Evolutionary conservation across 495 filamentous ascomycete genomes (phyloP), one percentile per base, ranked within the genome.

Genomic region (Hypomontagnella submonticulosa): DNA sequence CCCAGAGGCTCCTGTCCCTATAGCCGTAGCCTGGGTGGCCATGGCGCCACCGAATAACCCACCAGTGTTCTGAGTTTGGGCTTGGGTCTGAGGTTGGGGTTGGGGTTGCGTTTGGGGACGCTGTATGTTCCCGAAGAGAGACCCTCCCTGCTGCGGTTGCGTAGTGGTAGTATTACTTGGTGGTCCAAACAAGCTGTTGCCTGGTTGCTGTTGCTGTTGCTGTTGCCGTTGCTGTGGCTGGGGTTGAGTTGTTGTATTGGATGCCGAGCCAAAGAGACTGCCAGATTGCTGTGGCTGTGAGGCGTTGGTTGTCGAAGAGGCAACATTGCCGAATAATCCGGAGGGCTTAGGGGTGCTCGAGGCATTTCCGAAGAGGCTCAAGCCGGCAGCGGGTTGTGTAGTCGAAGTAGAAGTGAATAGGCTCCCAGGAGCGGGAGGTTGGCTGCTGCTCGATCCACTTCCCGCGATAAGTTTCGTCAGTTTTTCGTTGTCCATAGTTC

Each of bases 271-370:
- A 66, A 76, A 71, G 34, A 78, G 68, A 54, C 63, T 49, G 36
- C 64, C 78, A 46, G 71, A 76, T 41, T 76, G 79, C 54, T 76
- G 67, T 2, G 81, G 78, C 50, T 84, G 81, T 49, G 82, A 74
- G 23, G 78, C 67, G 43, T 77, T 32, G 32, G 63, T 18, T 6
- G 51, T 47, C 9, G 61, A 40, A 30, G 60, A 53, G 4, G 57
- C 71, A 8, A 83, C 62, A 38, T 73, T 73, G 42, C 83, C 85
- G 72, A 89, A 89, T 52, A 88, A 72, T 36, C 79, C 78, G 27
- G 81, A 77, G 8, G 76, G 76, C 60, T 72, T 82, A 32, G 81
- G 73, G 12, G 79, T 75, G 7, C 80, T 50, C 2, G 65, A 63
- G 10, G 58, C n/a, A 37, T 36, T 63, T 23, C 49, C 60, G 55